Evolutionary conservation across 345 rosid species (phyloP), one percentile per base, ranked within the genome.

Genomic region (Luvunga scandens): DNA sequence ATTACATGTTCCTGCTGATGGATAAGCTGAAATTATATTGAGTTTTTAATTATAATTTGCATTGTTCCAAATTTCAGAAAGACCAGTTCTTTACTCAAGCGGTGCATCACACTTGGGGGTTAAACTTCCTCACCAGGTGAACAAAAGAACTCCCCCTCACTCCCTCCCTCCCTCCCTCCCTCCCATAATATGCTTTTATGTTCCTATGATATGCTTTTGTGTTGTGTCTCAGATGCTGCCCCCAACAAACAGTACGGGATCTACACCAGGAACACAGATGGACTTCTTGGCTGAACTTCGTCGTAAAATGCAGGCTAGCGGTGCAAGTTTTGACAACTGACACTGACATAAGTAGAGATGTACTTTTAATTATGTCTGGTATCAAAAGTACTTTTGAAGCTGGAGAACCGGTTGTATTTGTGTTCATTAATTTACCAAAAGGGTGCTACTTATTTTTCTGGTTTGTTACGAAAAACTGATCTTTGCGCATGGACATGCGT

Each of bases 101-200:
- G 79, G 72, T 66, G 79, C 84, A 39, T 75, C 92, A 7, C 86
- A 86, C 30, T 87, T 90, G 90, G 87, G 89, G 73, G 84, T 85
- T 62, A 88, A 79, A 62, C 91, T 86, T 82, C 93, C 93, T 64
- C 92, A 91, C 85, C 91, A 91, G 95, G 95, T 90, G 6, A 81
- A 69, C 19, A 31, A 19, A 56, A 57, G 7, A 39, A 19, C 42
- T 34, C 48, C 22, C n/a, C n/a, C n/a, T n/a, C n/a, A n/a, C n/a
- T 19, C 31, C 12, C 25, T 10, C 34, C 21, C 30, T 9, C 33
- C 22, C 45, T 25, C 16, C 7, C 57, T 34, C 66, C 28, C 66
- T 66, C 30, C 22, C n/a, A 53, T 53, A 19, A 18, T 53, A 53
- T 48, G 45, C 68, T 76, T 31, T 30, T 34, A 9, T 59, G 14